Evolutionary conservation across 139 green algal genomes (phyloP).

Genomic region (Astrephomene gubernaculifera): DNA sequence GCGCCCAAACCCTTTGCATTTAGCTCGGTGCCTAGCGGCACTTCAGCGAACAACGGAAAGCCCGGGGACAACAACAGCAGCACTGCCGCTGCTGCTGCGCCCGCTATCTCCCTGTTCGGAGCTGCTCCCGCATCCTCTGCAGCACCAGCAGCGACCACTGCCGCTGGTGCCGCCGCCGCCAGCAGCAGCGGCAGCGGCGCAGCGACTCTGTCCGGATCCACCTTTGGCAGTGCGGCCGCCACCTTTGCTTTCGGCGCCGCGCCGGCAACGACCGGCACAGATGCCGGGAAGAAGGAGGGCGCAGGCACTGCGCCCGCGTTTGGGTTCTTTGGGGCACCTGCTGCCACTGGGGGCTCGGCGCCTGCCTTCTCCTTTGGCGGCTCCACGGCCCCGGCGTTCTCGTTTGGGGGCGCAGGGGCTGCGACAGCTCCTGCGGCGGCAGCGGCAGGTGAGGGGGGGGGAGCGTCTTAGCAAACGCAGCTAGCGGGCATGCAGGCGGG

Average conservation of each 20-base stretch:
- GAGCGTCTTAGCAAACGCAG: too few species aligned
- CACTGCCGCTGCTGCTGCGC: too few species aligned
- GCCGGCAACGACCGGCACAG: neutral
- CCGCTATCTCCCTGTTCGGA: too few species aligned
- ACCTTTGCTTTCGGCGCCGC: neutral
- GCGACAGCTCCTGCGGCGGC: neutral
- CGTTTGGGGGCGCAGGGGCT: neutral
- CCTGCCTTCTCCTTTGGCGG: constrained; percentile 24
- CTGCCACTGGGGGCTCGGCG: neutral
- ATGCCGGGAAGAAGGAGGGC: neutral
- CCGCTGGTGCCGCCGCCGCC: neutral
- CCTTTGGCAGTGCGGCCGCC: constrained; percentile 14
- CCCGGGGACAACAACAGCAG: too few species aligned
- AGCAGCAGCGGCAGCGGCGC: constrained; percentile 2
- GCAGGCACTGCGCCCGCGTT: constrained; percentile 9
- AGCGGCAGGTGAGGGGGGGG: neutral
- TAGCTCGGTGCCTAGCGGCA: too few species aligned
- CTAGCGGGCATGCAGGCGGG: too few species aligned
- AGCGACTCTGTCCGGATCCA: neutral
- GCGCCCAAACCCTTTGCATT: too few species aligned
- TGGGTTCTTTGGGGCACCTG: neutral
- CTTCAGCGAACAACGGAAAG: too few species aligned
- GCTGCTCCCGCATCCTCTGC: too few species aligned
- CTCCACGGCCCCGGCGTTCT: neutral
- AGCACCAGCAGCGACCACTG: too few species aligned